Evolutionary conservation across 805 yeast species (phyloP).

Genomic region (Kuraishia ogatae): DNA sequence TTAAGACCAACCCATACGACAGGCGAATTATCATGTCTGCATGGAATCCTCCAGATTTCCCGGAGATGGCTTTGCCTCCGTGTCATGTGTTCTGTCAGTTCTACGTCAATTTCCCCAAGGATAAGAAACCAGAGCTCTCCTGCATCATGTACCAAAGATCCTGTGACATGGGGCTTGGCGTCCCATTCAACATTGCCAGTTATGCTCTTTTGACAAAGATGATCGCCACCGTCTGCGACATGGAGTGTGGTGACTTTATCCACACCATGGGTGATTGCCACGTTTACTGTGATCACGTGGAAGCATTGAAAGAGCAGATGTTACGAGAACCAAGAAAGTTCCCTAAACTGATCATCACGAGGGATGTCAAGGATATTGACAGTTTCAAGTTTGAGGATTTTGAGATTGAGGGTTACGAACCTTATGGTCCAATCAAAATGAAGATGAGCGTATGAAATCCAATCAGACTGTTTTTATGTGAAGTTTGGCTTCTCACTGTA

Average conservation of each 20-base stretch:
- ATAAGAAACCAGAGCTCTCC: slow-evolving; percentile 57
- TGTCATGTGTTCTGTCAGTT: slow-evolving; percentile 96
- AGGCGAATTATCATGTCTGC: slow-evolving; percentile 92
- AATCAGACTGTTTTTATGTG: background rate
- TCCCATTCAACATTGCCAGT: slow-evolving; percentile 96
- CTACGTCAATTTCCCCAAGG: slow-evolving; percentile 76
- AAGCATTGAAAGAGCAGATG: slow-evolving; percentile 78
- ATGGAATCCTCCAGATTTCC: slow-evolving; percentile 97
- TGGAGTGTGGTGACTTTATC: slow-evolving; percentile 92
- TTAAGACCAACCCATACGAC: slow-evolving; percentile 87
- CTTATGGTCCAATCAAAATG: slow-evolving; percentile 83
- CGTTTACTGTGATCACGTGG: slow-evolving; percentile 88
- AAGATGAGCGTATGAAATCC: slow-evolving; percentile 79
- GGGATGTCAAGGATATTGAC: slow-evolving; percentile 66
- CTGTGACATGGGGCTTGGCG: slow-evolving; percentile 99
- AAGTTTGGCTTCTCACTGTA: background rate
- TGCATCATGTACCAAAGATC: slow-evolving; percentile 92
- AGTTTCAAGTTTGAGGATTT: slow-evolving; percentile 88
- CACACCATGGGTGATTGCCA: slow-evolving; percentile 98
- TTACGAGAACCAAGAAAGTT: slow-evolving; percentile 67
- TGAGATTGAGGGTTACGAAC: slow-evolving; percentile 69
- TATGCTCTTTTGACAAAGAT: slow-evolving; percentile 87
- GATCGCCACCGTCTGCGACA: slow-evolving; percentile 92
- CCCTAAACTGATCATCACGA: slow-evolving; percentile 68
- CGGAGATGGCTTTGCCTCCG: slow-evolving; percentile 95